Evolutionary conservation across 148 eudicot genomes (phyloP), one percentile per base, ranked within the genome.

Genomic region (Vaccinium vitisidaea): DNA sequence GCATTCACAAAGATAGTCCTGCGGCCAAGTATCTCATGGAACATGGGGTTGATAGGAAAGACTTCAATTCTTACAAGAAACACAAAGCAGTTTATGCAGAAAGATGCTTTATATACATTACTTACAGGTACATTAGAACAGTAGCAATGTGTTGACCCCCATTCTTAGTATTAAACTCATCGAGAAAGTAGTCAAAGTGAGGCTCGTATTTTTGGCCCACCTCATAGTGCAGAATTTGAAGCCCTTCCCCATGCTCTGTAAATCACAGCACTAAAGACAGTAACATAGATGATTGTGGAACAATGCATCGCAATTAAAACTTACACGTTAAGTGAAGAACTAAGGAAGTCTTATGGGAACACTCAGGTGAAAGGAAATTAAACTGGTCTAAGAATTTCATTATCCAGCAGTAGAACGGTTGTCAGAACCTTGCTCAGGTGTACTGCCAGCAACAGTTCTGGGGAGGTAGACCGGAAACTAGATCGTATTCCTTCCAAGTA

Each of bases 131-230:
- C 99, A 96, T 94, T 54, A 93, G 95, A 86, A 94, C 92, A 39
- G 99, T 96, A 80, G 99, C 99, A 83, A 94, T 92, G n/a, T 98
- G 93, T 80, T 96, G 98, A 70, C 99, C 98, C 21, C 99, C 99
- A 86, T 92, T 94, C 84, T 81, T 84, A 67, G 97, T 93, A 88
- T 91, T 94, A 71, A 87, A 92, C 46, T 94, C 95, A 32, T 96
- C 97, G 21, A 55, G 81, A 87, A 96, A 96, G 86, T 96, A 96
- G 88, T 96, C 99, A 86, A 80, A 93, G 88, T 96, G 99, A 81
- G 97, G 93, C 82, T 94, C 97, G 56, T 94, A 96, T 84, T 94
- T 96, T 77, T 96, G 99, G 55, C 99, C 99, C 43, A 89, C 95
- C 89, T 96, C 95, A 65, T 96, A 96, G 87, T 93, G 99, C 80